Evolutionary conservation across 2,329 filamentous ascomycete species (phyloP).

Genomic region (Paraphaeosphaeria minitans): DNA sequence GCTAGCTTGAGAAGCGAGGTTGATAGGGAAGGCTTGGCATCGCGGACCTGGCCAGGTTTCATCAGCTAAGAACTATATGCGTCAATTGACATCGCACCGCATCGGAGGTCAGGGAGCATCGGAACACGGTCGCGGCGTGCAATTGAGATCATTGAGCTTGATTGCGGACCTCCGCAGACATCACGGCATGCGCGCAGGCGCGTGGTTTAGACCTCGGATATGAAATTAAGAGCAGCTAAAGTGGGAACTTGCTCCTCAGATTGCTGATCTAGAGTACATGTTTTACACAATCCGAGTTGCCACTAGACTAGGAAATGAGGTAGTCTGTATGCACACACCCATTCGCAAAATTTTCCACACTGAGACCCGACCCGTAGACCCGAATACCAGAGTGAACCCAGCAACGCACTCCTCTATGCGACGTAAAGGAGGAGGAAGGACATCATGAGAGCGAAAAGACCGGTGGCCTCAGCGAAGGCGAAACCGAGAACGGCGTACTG

Average conservation of each 20-base stretch:
- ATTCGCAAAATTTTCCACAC: slow-evolving; percentile 46
- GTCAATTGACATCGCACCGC: slow-evolving; percentile 28
- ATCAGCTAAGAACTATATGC: slow-evolving; percentile 24
- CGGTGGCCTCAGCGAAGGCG: slow-evolving; percentile 91
- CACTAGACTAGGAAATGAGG: slow-evolving; percentile 45
- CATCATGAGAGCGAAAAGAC: slow-evolving; percentile 63
- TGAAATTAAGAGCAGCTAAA: slow-evolving; percentile 38
- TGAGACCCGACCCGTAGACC: slow-evolving; percentile 43
- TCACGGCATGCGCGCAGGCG: slow-evolving; percentile 32
- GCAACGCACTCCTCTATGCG: slow-evolving; percentile 45
- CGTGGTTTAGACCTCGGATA: slow-evolving; percentile 30
- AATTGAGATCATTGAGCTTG: slow-evolving; percentile 39
- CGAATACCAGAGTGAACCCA: slow-evolving; percentile 40
- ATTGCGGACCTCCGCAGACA: slow-evolving; percentile 25
- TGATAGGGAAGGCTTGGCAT: slow-evolving; percentile 38
- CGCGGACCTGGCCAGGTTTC: slow-evolving; percentile 29
- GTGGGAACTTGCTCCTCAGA: slow-evolving; percentile 50
- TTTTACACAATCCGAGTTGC: slow-evolving; percentile 52
- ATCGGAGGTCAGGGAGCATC: slow-evolving; percentile 23
- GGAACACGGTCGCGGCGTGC: slow-evolving; percentile 21
- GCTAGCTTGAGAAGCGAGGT: slow-evolving; percentile 28
- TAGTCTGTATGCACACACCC: slow-evolving; percentile 49
- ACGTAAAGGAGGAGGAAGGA: slow-evolving; percentile 52
- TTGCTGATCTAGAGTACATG: slow-evolving; percentile 51
- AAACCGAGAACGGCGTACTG: slow-evolving; percentile 95